Base-by-base conservation (phyloP, 2,329 filamentous ascomycete species). In the Bipolaris sorokiniana region DNA sequence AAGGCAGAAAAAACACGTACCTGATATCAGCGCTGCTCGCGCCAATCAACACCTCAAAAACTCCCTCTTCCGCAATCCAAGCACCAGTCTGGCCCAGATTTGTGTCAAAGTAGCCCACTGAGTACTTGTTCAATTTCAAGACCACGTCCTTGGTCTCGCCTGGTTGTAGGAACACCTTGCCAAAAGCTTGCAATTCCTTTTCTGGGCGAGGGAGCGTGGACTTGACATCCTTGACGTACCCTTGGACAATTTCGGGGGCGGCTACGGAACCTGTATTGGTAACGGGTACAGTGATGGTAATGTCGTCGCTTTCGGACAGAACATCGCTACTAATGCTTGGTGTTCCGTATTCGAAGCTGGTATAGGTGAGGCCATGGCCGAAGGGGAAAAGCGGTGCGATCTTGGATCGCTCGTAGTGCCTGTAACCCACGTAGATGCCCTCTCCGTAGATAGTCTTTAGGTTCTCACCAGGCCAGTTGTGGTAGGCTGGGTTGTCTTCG, bases 291-390 rank as follows among this genome's bases (percentile, higher is more conserved):
- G 76, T 79, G 42, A 86, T 71, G 0, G 79, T 81, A 18, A 85
- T 79, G 0, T 70, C 71, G 0, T 75, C 56, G 0, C 75, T 71
- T 75, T 86, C 79, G 1, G 40, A 71, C 66, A 88, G 77, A 38
- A 53, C 84, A 70, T 1, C 78, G 71, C 50, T 82, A 64, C 77
- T 81, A 51, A 88, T 79, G 3, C 81, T 81, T 0, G 86, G 82
- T 1, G 80, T 77, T 13, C 86, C 85, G 67, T 90, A 88, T 45
- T 83, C 80, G 70, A 92, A 94, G 0, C 79, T 86, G 0, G 90
- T 92, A 76, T 93, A 95, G 15, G 88, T 90, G 1, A 95, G 81
- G 1, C 91, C 89, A 70, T 92, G 88, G 11, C 90, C 90, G 71
- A 96, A 96, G 55, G 88, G 83, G 76, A 93, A 92, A 0, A 89